A percentile compares a stretch with the other conserved stretches of the same genome.
Evolutionary conservation across 805 yeast species (phyloP).

Genomic region (Priceomyces haplophilus): DNA sequence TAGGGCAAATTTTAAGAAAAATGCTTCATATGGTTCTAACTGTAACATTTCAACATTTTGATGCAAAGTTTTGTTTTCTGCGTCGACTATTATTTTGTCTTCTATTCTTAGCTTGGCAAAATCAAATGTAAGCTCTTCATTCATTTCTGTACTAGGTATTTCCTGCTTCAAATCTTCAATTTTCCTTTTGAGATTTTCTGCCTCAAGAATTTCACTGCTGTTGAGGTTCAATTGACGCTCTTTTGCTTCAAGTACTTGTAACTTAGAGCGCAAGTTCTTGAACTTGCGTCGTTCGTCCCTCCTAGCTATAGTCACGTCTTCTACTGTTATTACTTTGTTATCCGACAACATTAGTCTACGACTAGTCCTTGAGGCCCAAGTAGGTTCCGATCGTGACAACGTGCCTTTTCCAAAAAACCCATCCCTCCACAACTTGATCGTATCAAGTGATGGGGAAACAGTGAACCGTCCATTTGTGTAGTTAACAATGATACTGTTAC

Average conservation of each 20-base stretch:
- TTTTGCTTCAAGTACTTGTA: conserved; percentile 50
- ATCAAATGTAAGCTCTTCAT: conserved; percentile 5
- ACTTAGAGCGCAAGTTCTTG: conserved; percentile 59
- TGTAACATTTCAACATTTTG: conserved; percentile 51
- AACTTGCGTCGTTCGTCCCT: conserved; percentile 69
- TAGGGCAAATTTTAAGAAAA: conserved; percentile 63
- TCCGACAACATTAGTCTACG: conserved; percentile 48
- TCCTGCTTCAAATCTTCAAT: conserved; percentile 16
- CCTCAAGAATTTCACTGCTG: conserved; percentile 18
- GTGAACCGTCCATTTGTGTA: conserved; percentile 31
- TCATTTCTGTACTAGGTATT: conserved; percentile 7
- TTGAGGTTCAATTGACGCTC: conserved; percentile 27
- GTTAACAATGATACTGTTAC: conserved; percentile 19
- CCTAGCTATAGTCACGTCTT: conserved; percentile 73
- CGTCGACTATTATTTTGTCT: conserved; percentile 17
- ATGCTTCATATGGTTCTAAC: conserved; percentile 69
- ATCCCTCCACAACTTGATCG: conserved; percentile 65
- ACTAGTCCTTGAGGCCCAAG: conserved; percentile 72
- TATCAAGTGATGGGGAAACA: conserved; percentile 43
- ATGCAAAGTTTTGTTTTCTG: conserved; percentile 12
- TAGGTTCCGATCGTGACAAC: conserved; percentile 86
- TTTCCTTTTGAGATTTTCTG: conserved; percentile 15
- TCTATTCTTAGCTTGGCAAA: conserved; percentile 9
- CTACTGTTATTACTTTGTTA: conserved; percentile 41
- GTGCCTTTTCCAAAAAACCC: conserved; percentile 96